Evolutionary conservation across 108 stramenopile species (phyloP).

Genomic region (Cyclotella baltica): DNA sequence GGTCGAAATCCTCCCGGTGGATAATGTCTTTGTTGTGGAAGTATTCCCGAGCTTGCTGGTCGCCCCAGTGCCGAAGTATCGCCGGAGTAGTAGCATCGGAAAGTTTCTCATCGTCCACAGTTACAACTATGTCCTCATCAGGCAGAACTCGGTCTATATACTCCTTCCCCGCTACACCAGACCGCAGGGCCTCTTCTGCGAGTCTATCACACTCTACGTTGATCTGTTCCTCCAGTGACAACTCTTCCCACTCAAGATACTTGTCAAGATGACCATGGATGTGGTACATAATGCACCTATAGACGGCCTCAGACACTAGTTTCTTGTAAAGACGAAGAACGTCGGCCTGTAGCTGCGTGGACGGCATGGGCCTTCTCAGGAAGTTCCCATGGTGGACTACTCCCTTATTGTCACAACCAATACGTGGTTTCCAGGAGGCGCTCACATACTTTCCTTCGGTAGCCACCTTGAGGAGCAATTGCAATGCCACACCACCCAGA

Average conservation of each 20-base stretch:
- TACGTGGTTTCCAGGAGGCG: background rate
- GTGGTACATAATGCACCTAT: background rate
- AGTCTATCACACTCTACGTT: background rate
- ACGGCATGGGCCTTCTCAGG: background rate
- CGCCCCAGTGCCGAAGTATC: background rate
- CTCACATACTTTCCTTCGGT: background rate
- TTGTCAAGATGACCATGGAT: background rate
- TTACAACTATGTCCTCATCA: background rate
- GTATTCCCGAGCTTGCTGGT: background rate
- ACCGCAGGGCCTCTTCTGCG: background rate
- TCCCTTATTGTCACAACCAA: background rate
- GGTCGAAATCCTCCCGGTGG: too few species aligned
- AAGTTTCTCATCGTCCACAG: background rate
- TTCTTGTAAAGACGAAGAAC: background rate
- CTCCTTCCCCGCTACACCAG: background rate
- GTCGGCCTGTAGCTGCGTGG: background rate
- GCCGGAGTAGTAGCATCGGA: too few species aligned
- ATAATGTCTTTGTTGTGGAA: too few species aligned
- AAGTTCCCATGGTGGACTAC: background rate
- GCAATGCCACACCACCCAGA: background rate
- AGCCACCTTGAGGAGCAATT: background rate
- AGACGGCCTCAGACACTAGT: background rate
- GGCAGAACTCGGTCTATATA: background rate
- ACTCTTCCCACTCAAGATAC: background rate
- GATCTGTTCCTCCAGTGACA: background rate